phyloP scores from a whole-genome alignment of 345 rosid species.

The Citrus inodora region DNA sequence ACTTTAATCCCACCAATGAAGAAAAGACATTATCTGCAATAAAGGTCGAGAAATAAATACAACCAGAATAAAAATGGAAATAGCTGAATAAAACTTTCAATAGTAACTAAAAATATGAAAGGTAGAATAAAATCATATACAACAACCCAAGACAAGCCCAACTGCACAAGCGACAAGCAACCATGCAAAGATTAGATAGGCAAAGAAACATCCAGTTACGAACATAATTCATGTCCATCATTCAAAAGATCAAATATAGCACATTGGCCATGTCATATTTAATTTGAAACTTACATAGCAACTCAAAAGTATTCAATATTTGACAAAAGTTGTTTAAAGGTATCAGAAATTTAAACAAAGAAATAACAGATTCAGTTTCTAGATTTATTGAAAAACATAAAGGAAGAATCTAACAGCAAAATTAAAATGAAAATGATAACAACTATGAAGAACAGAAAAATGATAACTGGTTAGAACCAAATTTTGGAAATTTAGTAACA shows the following conservation, averaged over 20 bases:
- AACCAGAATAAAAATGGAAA: background rate
- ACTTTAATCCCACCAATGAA: constrained; percentile 86
- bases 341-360: background rate
- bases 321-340: background rate
- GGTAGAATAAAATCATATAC: background rate
- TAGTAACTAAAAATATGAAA: background rate
- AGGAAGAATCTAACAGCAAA: background rate
- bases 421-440: background rate
- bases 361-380: background rate
- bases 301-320: background rate
- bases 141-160: background rate
- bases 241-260: background rate
- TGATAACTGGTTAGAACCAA: background rate
- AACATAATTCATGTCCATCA: background rate
- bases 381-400: background rate
- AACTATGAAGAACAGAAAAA: background rate
- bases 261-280: background rate
- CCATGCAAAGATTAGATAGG: background rate
- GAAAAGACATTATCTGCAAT: constrained; percentile 84
- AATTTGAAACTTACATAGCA: background rate
- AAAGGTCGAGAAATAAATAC: constrained; percentile 13
- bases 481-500: background rate
- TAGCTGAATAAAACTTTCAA: constrained; percentile 2
- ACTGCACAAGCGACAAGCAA: background rate
- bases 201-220: background rate